These are phyloP conservation scores for Phlebiopsis gigantea DNA, from an alignment of 768 basidiomycete species.

Conservation along the genomic window DNA sequence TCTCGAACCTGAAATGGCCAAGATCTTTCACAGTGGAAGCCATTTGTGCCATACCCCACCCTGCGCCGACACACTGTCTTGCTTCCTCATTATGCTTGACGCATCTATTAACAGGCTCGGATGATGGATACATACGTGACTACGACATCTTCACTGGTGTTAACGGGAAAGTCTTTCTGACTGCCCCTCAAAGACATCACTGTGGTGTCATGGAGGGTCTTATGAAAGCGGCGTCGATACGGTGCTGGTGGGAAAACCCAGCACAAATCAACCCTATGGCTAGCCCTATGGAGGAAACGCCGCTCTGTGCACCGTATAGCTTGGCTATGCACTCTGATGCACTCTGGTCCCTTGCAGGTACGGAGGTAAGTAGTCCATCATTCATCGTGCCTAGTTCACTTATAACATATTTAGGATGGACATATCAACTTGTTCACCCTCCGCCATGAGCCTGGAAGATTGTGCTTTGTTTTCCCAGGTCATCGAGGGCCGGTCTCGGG, in stretches of 20 bases:
- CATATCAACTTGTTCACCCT: conserved; percentile 90
- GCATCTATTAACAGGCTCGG: conserved; percentile 84
- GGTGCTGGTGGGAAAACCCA: conserved; percentile 91
- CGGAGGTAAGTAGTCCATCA: conserved; percentile 47
- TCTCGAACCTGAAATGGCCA: conserved; percentile 30
- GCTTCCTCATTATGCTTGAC: conserved; percentile 83
- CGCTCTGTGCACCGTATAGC: conserved; percentile 78
- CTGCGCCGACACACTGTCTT: conserved; percentile 82
- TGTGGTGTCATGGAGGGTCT: conserved; percentile 89
- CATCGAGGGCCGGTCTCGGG: conserved; percentile 83
- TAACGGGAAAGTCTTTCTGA: conserved; percentile 83
- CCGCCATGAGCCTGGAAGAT: conserved; percentile 84
- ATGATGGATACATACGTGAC: conserved; percentile 90
- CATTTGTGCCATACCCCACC: conserved; percentile 86
- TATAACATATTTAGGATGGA: conserved; percentile 52
- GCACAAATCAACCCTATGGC: conserved; percentile 18
- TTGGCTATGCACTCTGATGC: conserved; percentile 91
- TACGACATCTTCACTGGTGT: conserved; percentile 89
- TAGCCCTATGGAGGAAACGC: conserved; percentile 42
- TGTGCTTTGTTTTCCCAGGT: conserved; percentile 66
- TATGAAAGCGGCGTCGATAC: conserved; percentile 82
- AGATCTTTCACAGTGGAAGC: conserved; percentile 84
- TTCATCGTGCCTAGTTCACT: neutral
- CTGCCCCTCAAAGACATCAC: conserved; percentile 83
- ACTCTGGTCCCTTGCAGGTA: conserved; percentile 87